Percentiles rank a stretch among this genome's conserved stretches.
Evolutionary conservation across 768 basidiomycete species (phyloP).

Genomic region (Suillus brevipes): DNA sequence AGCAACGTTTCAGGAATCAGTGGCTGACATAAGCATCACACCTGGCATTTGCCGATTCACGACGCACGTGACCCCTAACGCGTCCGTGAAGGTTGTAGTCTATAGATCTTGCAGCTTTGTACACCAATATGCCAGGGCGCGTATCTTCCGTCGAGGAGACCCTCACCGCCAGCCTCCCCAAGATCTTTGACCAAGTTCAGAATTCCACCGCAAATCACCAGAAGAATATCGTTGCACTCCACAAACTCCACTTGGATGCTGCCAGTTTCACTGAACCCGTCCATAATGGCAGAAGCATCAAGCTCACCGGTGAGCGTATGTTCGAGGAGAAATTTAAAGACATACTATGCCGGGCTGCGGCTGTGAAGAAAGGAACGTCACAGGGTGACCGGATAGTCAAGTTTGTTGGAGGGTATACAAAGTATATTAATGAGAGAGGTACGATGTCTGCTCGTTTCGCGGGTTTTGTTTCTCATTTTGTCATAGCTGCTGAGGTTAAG

Average conservation of each 20-base stretch:
- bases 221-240: constrained; percentile 82
- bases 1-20: neutral
- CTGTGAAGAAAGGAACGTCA: constrained; percentile 76
- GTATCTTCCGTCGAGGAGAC: constrained; percentile 27
- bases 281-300: constrained; percentile 49
- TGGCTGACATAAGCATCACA: constrained; percentile 3
- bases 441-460: constrained; percentile 12
- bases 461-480: neutral
- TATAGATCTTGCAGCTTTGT: constrained; percentile 6
- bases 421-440: constrained; percentile 79
- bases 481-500: constrained; percentile 38
- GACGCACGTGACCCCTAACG: constrained; percentile 11
- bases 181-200: constrained; percentile 82
- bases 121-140: constrained; percentile 29
- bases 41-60: neutral
- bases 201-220: constrained; percentile 75
- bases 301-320: constrained; percentile 70
- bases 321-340: constrained; percentile 70
- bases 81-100: neutral
- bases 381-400: constrained; percentile 79
- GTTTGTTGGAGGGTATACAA: constrained; percentile 79
- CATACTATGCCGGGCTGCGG: constrained; percentile 59
- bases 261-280: constrained; percentile 50
- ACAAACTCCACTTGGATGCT: constrained; percentile 75
- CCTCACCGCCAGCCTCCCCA: constrained; percentile 42